Percentiles rank a stretch among this genome's conserved stretches.
phyloP scores from a whole-genome alignment of 129 eudicot genomes.

The Ambrosia trifida region DNA sequence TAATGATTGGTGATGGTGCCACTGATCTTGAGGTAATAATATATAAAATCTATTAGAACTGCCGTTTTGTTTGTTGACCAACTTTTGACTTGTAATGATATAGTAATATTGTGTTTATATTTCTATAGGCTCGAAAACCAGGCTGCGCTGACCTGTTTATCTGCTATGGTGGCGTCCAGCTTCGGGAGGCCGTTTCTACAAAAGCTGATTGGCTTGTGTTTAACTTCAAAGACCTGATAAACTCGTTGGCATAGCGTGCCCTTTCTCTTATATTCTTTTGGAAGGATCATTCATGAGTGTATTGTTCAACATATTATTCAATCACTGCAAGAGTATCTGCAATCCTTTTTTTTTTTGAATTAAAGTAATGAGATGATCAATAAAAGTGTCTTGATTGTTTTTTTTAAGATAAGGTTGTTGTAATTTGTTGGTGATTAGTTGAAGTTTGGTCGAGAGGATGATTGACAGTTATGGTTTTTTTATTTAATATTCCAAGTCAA shows the following conservation, averaged over 20 bases:
- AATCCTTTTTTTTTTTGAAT: not conserved
- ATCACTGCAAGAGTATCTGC: slow-evolving; percentile 9
- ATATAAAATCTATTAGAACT: not conserved
- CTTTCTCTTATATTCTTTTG: slow-evolving; percentile 15
- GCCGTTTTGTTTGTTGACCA: not conserved
- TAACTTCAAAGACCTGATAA: slow-evolving; percentile 69
- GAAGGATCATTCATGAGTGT: not conserved
- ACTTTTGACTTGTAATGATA: not conserved
- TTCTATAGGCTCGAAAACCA: slow-evolving; percentile 68
- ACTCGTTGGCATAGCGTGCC: slow-evolving; percentile 51
- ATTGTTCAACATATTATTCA: slow-evolving; percentile 4
- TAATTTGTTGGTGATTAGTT: slow-evolving; percentile 18
- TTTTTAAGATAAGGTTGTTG: not conserved
- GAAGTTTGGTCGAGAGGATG: too few relatives aligned
- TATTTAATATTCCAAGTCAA: too few relatives aligned
- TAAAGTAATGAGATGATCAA: not conserved
- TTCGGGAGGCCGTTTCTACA: slow-evolving; percentile 68
- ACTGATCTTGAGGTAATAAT: slow-evolving; percentile 93
- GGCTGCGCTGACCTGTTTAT: slow-evolving; percentile 91
- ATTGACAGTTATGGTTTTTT: too few relatives aligned
- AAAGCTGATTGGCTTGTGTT: slow-evolving; percentile 94
- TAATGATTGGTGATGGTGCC: slow-evolving; percentile 98
- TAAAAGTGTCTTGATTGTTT: slow-evolving; percentile 9
- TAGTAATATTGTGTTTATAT: not conserved
- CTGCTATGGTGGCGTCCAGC: slow-evolving; percentile 90